Evolutionary conservation across 2,329 filamentous ascomycete species (phyloP).

Genomic region (Fusarium kyushuense): DNA sequence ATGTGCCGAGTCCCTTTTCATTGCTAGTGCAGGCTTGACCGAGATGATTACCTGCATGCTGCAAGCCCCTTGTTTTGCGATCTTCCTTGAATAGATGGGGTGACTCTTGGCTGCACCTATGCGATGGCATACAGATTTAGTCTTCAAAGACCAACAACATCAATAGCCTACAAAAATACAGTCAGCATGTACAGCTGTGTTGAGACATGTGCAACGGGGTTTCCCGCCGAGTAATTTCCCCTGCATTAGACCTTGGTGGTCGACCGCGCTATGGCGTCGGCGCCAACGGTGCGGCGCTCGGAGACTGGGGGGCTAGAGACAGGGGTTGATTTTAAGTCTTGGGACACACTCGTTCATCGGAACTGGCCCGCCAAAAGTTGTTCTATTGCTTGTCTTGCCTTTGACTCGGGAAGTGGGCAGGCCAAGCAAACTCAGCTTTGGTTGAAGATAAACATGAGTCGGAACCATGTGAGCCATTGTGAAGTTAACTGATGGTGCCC

Average conservation of each 20-base stretch:
- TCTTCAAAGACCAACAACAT: background rate
- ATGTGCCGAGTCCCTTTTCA: conserved; percentile 23
- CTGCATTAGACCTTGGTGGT: conserved; percentile 47
- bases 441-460: conserved; percentile 11
- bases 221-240: conserved; percentile 40
- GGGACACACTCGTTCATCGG: background rate
- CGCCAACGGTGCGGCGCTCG: conserved; percentile 47
- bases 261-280: conserved; percentile 40
- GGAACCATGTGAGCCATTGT: conserved; percentile 3
- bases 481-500: background rate
- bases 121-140: background rate
- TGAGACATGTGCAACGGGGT: conserved; percentile 18
- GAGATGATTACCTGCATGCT: conserved; percentile 3
- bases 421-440: background rate
- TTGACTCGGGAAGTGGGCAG: background rate
- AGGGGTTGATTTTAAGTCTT: conserved; percentile 28
- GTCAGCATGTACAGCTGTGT: background rate
- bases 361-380: background rate
- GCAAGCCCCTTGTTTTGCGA: conserved; percentile 4
- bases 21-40: background rate
- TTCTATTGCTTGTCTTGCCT: conserved; percentile 7
- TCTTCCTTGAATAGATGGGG: background rate
- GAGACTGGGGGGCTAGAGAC: conserved; percentile 16
- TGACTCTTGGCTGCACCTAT: conserved; percentile 4
- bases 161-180: background rate